Evolutionary conservation across 257 asterid species (phyloP).

Genomic region (Solanum pinnatisectum): DNA sequence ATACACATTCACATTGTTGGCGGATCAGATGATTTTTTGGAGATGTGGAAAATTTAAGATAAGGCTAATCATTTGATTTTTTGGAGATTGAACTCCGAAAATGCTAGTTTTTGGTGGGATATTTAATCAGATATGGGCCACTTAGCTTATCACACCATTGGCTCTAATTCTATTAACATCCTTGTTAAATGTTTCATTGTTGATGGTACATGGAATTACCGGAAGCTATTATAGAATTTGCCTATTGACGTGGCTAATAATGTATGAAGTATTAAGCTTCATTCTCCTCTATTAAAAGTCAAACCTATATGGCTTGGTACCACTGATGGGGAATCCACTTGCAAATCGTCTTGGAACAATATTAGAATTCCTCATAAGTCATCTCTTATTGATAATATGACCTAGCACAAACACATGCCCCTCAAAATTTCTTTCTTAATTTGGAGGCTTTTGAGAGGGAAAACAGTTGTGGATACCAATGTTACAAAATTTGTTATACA

Average conservation of each 20-base stretch:
- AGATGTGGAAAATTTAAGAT: neutral
- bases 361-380: neutral
- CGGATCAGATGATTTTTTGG: neutral
- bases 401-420: neutral
- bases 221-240: neutral
- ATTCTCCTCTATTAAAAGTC: neutral
- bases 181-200: neutral
- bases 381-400: neutral
- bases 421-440: neutral
- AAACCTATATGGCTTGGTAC: neutral
- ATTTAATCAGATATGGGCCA: neutral
- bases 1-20: neutral
- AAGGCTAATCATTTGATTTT: neutral
- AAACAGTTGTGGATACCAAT: neutral
- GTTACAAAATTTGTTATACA: neutral
- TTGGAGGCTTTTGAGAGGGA: neutral
- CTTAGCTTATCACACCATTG: too few species aligned
- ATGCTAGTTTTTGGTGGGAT: neutral
- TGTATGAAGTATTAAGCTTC: neutral
- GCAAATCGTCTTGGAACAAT: neutral
- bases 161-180: neutral
- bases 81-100: neutral
- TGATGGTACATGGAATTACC: neutral
- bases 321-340: neutral
- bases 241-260: neutral